A percentile compares a stretch with the other conserved stretches of the same genome.
Evolutionary conservation across 108 stramenopile species (phyloP).

Genomic region (Skeletonema marinoi): DNA sequence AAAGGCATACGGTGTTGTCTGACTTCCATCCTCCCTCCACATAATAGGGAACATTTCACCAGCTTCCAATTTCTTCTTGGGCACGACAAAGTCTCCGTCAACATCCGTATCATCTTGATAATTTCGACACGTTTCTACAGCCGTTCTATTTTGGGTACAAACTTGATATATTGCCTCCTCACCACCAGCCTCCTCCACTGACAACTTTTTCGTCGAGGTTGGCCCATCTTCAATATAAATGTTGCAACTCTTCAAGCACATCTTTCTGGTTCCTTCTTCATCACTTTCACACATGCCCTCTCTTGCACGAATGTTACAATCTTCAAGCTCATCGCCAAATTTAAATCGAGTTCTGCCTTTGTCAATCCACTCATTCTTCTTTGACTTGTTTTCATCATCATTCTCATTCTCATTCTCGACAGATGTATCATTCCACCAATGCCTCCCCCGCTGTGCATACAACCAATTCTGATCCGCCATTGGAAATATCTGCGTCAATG

Average conservation of each 20-base stretch:
- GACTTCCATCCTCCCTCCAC: conserved; percentile 39
- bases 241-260: conserved; percentile 30
- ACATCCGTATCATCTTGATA: conserved; percentile 15
- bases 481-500: conserved; percentile 41
- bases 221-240: conserved; percentile 47
- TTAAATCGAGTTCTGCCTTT: conserved; percentile 36
- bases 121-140: conserved; percentile 12
- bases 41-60: conserved; percentile 56
- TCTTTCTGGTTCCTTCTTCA: conserved; percentile 11
- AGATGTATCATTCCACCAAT: conserved; percentile 19
- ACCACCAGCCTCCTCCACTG: background rate
- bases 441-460: conserved; percentile 30
- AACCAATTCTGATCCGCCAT: conserved; percentile 31
- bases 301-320: conserved; percentile 20
- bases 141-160: conserved; percentile 38
- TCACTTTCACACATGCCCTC: conserved; percentile 34
- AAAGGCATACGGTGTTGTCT: conserved; percentile 31
- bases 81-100: conserved; percentile 38
- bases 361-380: background rate
- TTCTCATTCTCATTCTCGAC: background rate
- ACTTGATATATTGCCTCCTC: conserved; percentile 8
- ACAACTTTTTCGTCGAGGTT: background rate
- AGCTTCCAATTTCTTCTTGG: conserved; percentile 27
- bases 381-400: background rate
- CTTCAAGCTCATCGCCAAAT: conserved; percentile 21